Conservation (phyloP, 805 yeast genomes). For the Candida mattraensis region DNA sequence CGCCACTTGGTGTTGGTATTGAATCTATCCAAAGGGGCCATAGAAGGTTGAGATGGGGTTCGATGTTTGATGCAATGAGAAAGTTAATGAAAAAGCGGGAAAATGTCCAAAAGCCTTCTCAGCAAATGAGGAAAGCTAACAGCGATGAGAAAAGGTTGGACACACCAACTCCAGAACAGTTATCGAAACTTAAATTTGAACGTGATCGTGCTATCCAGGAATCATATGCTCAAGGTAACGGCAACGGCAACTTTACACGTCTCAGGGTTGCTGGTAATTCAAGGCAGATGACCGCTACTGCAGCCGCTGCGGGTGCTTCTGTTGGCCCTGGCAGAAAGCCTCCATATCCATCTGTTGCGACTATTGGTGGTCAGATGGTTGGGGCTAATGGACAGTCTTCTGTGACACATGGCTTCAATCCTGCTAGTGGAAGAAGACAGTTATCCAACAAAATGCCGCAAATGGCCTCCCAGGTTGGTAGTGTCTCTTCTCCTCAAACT, state of each 20-base stretch:
- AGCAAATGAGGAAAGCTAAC: slow-evolving; percentile 34
- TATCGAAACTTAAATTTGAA: slow-evolving; percentile 79
- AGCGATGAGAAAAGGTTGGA: slow-evolving; percentile 37
- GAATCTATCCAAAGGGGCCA: slow-evolving; percentile 95
- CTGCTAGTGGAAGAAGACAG: slow-evolving; percentile 6
- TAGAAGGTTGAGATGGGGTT: slow-evolving; percentile 88
- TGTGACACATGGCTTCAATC: slow-evolving; percentile 3
- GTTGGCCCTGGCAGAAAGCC: slow-evolving; percentile 9
- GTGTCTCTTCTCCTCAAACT: slow-evolving; percentile 5
- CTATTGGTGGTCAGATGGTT: slow-evolving; percentile 4
- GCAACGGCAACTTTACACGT: slow-evolving; percentile 23
- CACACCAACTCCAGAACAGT: slow-evolving; percentile 80
- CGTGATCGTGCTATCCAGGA: slow-evolving; percentile 85
- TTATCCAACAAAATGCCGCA: slow-evolving; percentile 5
- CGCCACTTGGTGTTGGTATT: slow-evolving; percentile 90
- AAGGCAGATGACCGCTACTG: slow-evolving; percentile 19
- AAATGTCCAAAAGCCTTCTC: slow-evolving; percentile 60
- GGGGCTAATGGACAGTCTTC: slow-evolving; percentile 5
- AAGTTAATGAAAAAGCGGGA: slow-evolving; percentile 90
- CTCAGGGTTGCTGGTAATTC: slow-evolving; percentile 22
- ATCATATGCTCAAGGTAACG: slow-evolving; percentile 45
- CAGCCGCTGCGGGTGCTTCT: too few species aligned
- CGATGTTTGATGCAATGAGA: slow-evolving; percentile 94
- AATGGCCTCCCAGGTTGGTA: slow-evolving; percentile 4
- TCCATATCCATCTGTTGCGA: slow-evolving; percentile 8